Conservation (phyloP, 768 basidiomycete species). For the Kwoniella botswanensis region DNA sequence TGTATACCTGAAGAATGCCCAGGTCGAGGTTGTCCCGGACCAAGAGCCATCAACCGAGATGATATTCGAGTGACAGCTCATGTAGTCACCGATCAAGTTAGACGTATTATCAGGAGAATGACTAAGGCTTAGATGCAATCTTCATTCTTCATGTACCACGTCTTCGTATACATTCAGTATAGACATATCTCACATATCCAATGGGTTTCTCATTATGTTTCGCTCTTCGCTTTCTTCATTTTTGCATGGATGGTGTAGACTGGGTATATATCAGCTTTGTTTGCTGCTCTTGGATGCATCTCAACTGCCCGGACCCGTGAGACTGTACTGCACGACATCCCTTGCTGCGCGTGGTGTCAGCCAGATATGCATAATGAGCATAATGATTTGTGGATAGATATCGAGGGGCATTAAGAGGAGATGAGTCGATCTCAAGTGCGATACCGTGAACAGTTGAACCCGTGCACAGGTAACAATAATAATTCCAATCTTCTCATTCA, state of each 20-base stretch:
- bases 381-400: no score
- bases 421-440: no score
- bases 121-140: background rate
- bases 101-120: conserved; percentile 21
- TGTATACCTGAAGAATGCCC: conserved; percentile 35
- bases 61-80: conserved; percentile 26
- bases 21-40: conserved; percentile 21
- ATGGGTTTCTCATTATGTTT: background rate
- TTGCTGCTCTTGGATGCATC: background rate
- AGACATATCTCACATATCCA: background rate
- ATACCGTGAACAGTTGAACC: no score
- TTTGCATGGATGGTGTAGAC: background rate
- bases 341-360: no score
- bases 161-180: background rate
- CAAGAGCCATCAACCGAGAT: conserved; percentile 28
- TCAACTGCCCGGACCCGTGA: no score
- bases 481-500: no score
- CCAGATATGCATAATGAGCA: no score
- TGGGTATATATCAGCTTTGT: background rate
- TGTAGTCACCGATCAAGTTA: conserved; percentile 36
- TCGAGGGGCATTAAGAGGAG: no score
- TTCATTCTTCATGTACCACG: background rate
- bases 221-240: conserved; percentile 1
- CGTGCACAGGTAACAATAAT: no score
- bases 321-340: no score